A percentile compares a stretch with the other conserved stretches of the same genome.
Conservation (phyloP, 148 eudicot genomes). For the Heliamphora exappendiculata region DNA sequence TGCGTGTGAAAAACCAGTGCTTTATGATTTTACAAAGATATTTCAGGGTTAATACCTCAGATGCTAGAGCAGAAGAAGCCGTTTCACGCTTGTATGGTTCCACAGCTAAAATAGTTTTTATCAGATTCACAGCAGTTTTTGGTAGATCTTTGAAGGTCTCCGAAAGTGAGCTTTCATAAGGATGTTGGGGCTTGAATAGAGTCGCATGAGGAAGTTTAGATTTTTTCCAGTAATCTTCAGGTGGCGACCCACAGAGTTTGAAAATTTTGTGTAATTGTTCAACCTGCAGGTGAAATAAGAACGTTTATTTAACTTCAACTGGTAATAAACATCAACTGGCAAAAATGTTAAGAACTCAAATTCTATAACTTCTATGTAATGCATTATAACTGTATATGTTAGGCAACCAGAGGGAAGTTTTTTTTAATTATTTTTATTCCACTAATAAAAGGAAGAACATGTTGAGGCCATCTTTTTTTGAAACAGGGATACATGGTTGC, state of each 20-base stretch:
- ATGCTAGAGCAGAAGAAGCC: slow-evolving; percentile 32
- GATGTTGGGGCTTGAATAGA: slow-evolving; percentile 30
- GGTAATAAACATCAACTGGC: not conserved
- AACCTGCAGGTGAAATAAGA: slow-evolving; percentile 17
- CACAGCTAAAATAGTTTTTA: slow-evolving; percentile 27
- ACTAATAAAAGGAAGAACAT: not conserved
- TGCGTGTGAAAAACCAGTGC: not conserved
- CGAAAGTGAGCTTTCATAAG: slow-evolving; percentile 25
- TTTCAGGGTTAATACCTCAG: slow-evolving; percentile 14
- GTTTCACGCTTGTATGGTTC: slow-evolving; percentile 32
- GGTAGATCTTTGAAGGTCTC: slow-evolving; percentile 32
- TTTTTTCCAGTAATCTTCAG: slow-evolving; percentile 33
- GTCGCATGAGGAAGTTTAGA: slow-evolving; percentile 28
- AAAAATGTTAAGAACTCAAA: not conserved
- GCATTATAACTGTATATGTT: not conserved
- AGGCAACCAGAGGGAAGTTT: too few relatives aligned
- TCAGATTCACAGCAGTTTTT: slow-evolving; percentile 24
- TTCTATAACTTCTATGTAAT: not conserved
- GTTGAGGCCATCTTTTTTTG: not conserved
- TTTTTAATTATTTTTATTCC: too few relatives aligned
- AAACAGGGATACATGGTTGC: not conserved
- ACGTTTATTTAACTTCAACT: not conserved
- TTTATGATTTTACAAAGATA: too few relatives aligned
- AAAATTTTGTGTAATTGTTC: slow-evolving; percentile 42
- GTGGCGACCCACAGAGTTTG: slow-evolving; percentile 40